Evolutionary conservation across 257 asterid species (phyloP).

Genomic region (Solanum medicagineum): DNA sequence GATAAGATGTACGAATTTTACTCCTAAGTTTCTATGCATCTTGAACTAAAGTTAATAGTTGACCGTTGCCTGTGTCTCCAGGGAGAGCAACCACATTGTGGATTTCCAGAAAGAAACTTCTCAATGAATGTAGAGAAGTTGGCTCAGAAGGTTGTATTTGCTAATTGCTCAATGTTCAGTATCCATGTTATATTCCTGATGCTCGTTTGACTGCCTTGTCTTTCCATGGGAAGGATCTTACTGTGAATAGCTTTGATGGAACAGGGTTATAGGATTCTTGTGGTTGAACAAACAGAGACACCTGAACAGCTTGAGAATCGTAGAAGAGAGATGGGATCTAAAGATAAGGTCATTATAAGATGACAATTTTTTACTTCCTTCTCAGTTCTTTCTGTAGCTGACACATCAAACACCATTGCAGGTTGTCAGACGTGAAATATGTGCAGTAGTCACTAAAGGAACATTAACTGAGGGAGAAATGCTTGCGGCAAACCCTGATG

Average conservation of each 20-base stretch:
- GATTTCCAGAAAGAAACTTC: constrained; percentile 96
- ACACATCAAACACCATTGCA: constrained; percentile 11
- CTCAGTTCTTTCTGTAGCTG: background rate
- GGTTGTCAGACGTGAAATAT: constrained; percentile 96
- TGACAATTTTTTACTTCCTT: background rate
- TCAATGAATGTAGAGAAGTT: constrained; percentile 74
- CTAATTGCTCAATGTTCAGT: background rate
- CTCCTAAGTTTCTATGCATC: background rate
- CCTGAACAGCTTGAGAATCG: constrained; percentile 95
- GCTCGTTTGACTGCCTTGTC: background rate
- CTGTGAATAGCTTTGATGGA: constrained; percentile 7
- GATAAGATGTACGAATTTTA: background rate
- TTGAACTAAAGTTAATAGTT: background rate
- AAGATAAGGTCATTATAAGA: constrained; percentile 59
- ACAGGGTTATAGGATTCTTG: constrained; percentile 94
- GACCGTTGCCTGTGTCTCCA: constrained; percentile 15
- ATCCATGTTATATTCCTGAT: background rate
- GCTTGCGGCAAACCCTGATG: constrained; percentile 71
- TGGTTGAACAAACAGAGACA: constrained; percentile 98
- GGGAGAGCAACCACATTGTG: constrained; percentile 99
- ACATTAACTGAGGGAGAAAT: constrained; percentile 89
- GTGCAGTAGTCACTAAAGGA: constrained; percentile 89
- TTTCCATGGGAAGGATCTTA: background rate
- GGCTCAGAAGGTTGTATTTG: constrained; percentile 62
- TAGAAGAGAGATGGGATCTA: constrained; percentile 73